Percentiles rank a stretch among this genome's conserved stretches.
These are phyloP conservation scores for Calycina herbarum DNA, from an alignment of 2,329 filamentous ascomycete genomes.

Conservation along the genomic window DNA sequence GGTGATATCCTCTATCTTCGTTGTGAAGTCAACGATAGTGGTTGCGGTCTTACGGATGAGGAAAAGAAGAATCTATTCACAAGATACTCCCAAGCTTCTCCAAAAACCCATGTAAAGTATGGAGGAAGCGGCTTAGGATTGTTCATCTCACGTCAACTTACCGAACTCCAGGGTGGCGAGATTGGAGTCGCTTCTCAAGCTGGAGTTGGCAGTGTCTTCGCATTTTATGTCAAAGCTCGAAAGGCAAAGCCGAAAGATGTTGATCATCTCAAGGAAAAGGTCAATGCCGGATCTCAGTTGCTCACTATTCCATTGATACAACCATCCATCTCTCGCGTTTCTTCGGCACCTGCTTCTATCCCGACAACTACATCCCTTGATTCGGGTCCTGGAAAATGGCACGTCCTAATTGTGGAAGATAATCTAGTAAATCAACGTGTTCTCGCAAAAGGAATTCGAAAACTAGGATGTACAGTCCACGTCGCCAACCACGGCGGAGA, in stretches of 20 bases:
- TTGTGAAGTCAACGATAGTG: conserved; percentile 73
- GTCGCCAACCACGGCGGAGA: conserved; percentile 65
- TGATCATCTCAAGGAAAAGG: conserved; percentile 54
- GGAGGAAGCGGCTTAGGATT: conserved; percentile 76
- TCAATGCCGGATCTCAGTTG: conserved; percentile 60
- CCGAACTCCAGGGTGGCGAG: conserved; percentile 72
- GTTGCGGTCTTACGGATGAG: conserved; percentile 66
- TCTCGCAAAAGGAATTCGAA: conserved; percentile 57
- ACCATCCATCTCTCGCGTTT: background rate
- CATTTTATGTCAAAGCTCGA: conserved; percentile 59
- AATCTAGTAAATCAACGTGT: conserved; percentile 84
- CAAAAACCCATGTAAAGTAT: conserved; percentile 75
- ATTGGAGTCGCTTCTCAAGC: conserved; percentile 70
- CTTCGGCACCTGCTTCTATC: conserved; percentile 4
- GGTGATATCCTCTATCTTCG: conserved; percentile 71
- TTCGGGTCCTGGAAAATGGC: conserved; percentile 56
- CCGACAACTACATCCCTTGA: background rate
- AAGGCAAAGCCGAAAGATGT: conserved; percentile 15
- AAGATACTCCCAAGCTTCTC: conserved; percentile 76
- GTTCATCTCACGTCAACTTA: conserved; percentile 76
- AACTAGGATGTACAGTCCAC: conserved; percentile 57
- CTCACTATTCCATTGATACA: conserved; percentile 29
- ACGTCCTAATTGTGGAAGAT: conserved; percentile 78
- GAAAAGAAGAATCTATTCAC: conserved; percentile 76
- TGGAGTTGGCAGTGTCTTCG: conserved; percentile 70